Evolutionary conservation across 2,329 filamentous ascomycete species (phyloP).

Genomic region (Aureobasidium sp.): DNA sequence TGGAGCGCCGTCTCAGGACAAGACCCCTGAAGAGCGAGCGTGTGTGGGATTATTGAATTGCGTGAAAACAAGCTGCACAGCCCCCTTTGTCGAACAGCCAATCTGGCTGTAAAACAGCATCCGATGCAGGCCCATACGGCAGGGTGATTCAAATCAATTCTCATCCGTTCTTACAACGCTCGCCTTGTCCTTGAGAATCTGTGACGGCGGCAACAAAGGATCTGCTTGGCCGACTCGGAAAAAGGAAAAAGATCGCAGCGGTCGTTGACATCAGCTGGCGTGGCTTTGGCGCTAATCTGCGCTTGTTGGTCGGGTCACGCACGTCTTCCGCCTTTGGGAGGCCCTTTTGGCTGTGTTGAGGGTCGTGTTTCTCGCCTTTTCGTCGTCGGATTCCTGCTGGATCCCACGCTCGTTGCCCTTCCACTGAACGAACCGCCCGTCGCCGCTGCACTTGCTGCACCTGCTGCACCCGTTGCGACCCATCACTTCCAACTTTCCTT

Average conservation of each 20-base stretch:
- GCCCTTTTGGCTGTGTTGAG: constrained; percentile 3
- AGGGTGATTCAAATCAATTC: background rate
- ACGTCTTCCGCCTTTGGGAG: background rate
- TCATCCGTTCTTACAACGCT: background rate
- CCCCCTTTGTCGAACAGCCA: background rate
- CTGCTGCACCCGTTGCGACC: background rate
- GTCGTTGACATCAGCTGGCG: constrained; percentile 16
- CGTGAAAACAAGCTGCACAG: constrained; percentile 12
- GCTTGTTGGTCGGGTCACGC: constrained; percentile 10
- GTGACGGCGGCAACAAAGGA: background rate
- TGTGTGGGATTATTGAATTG: background rate
- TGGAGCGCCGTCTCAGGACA: constrained; percentile 6
- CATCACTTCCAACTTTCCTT: constrained; percentile 8
- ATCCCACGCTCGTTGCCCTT: constrained; percentile 7
- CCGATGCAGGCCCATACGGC: background rate
- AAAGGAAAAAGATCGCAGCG: background rate
- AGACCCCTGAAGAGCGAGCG: background rate
- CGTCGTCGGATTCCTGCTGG: background rate
- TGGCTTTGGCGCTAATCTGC: constrained; percentile 15
- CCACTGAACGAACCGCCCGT: constrained; percentile 1
- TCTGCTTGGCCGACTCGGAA: background rate
- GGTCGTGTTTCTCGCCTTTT: constrained; percentile 5
- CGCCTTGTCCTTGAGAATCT: background rate
- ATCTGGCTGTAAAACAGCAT: background rate
- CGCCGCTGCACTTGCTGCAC: background rate